Conservation (phyloP, 2,329 filamentous ascomycete genomes). For the Pestalotiopsis sp. region DNA sequence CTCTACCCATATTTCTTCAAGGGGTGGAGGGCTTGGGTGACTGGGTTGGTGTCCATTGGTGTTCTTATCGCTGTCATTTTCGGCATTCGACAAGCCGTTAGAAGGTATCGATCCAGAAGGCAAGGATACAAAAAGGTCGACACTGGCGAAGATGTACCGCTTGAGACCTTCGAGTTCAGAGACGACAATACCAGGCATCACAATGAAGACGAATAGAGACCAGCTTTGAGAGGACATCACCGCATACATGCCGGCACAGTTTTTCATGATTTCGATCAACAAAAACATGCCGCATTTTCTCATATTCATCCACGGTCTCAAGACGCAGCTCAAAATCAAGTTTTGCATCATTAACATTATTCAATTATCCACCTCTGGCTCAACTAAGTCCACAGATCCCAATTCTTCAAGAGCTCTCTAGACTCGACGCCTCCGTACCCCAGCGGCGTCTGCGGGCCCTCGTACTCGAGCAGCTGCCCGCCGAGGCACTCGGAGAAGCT, state of each 20-base stretch:
- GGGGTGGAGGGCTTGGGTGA: constrained; percentile 6
- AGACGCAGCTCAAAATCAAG: background rate
- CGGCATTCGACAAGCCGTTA: background rate
- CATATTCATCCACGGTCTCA: background rate
- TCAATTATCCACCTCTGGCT: too few relatives aligned
- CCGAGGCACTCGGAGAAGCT: constrained; percentile 54
- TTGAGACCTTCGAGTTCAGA: background rate
- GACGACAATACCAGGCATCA: background rate
- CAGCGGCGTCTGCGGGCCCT: constrained; percentile 41
- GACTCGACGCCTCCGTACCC: background rate
- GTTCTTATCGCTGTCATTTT: background rate
- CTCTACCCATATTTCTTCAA: background rate
- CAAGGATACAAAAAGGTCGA: constrained; percentile 5
- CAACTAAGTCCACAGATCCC: constrained; percentile 2
- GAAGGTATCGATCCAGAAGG: background rate
- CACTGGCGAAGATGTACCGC: background rate
- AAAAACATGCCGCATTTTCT: too few relatives aligned
- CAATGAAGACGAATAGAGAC: background rate
- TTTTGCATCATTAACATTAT: background rate
- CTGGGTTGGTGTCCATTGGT: background rate
- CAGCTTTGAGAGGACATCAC: background rate
- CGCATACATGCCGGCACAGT: too few relatives aligned
- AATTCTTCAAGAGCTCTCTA: background rate
- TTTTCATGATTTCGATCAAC: too few relatives aligned
- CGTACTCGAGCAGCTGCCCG: constrained; percentile 58